phyloP scores from a whole-genome alignment of 495 filamentous ascomycete species.

The Thermochaetoides thermophila region DNA sequence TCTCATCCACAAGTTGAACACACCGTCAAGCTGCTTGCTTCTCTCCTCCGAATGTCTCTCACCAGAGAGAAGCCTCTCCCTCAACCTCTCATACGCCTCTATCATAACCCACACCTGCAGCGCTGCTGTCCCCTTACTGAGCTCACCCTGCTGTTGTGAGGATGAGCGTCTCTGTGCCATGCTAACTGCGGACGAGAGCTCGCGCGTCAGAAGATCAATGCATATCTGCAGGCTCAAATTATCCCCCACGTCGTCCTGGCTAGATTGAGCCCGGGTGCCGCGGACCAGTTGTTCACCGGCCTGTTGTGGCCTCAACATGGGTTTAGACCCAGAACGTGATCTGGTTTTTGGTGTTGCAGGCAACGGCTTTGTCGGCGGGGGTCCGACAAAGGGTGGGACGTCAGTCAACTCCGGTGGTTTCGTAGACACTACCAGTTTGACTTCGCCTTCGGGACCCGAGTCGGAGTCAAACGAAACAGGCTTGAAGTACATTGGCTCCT shows the following conservation, averaged over 20 bases:
- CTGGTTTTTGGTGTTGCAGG: background rate
- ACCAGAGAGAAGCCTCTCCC: conserved; percentile 11
- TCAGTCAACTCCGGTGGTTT: background rate
- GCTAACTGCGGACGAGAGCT: conserved; percentile 24
- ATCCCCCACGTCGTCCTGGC: conserved; percentile 7
- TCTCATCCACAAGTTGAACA: conserved; percentile 31
- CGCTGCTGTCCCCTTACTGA: conserved; percentile 29
- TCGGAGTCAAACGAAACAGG: conserved; percentile 22
- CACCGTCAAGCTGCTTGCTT: conserved; percentile 13
- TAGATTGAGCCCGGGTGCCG: background rate
- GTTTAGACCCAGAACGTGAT: background rate
- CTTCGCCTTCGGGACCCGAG: conserved; percentile 3
- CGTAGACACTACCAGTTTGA: conserved; percentile 1
- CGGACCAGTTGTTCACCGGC: background rate
- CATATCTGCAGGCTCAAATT: conserved; percentile 27
- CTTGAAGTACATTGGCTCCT: conserved; percentile 26
- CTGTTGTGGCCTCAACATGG: background rate
- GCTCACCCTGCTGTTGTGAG: background rate
- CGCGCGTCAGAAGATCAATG: conserved; percentile 26
- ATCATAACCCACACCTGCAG: conserved; percentile 42
- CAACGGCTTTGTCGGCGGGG: background rate
- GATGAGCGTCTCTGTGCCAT: conserved; percentile 4
- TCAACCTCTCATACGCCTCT: conserved; percentile 32
- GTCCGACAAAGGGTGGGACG: background rate
- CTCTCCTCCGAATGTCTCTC: conserved; percentile 4